Conservation (phyloP, 192 early-diverging fungal genomes). For the Polychytrium aggregatum region DNA sequence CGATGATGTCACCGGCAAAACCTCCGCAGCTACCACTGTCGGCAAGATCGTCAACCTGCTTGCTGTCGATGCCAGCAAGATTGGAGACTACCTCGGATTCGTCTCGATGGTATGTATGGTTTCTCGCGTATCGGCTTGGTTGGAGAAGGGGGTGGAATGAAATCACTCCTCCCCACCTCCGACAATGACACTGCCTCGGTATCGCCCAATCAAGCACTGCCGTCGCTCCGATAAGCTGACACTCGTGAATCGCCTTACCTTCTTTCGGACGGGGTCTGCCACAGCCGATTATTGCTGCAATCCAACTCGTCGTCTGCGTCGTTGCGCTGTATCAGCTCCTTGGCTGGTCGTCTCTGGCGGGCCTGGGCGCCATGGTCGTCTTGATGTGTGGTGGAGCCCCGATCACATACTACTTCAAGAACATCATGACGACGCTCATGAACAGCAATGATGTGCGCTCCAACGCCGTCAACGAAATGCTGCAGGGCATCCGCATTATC, state of each 20-base stretch:
- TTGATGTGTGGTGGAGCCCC: conserved; percentile 7
- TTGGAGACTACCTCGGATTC: conserved; percentile 6
- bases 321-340: conserved; percentile 58
- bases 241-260: not conserved
- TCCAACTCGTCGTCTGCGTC: conserved; percentile 33
- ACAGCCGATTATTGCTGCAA: not conserved
- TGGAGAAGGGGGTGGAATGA: too few relatives aligned
- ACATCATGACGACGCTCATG: conserved; percentile 22
- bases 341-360: conserved; percentile 64
- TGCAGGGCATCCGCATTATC: conserved; percentile 30
- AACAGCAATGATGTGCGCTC: conserved; percentile 45
- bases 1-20: too few relatives aligned
- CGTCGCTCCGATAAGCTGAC: not conserved
- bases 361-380: conserved; percentile 46
- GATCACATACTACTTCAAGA: not conserved
- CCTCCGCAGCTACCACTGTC: conserved; percentile 8
- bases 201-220: too few relatives aligned
- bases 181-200: too few relatives aligned
- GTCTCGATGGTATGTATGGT: too few relatives aligned
- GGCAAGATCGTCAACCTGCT: conserved; percentile 25
- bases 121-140: too few relatives aligned
- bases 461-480: conserved; percentile 54
- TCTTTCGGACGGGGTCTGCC: not conserved
- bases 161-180: too few relatives aligned
- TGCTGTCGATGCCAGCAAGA: conserved; percentile 15